A percentile compares a stretch with the other conserved stretches of the same genome.
Conservation (phyloP, 129 eudicot species). For the Solidago caesia region DNA sequence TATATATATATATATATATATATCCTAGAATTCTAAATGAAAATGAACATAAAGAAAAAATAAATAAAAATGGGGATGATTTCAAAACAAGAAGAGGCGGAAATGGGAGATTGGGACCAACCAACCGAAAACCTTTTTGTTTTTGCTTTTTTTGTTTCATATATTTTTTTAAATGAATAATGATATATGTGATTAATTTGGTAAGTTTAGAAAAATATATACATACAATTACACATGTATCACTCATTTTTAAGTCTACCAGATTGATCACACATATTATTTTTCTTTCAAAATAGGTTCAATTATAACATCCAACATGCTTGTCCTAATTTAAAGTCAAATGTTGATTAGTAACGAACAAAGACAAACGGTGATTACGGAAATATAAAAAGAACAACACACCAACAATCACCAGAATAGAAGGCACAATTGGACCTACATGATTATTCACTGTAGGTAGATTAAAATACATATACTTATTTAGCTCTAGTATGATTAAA, state of each 20-base stretch:
- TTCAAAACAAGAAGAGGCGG: conserved; percentile 15
- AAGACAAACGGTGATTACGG: conserved; percentile 26
- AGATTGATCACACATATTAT: too few species aligned
- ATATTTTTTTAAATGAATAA: too few species aligned
- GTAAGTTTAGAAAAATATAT: too few species aligned
- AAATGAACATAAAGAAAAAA: neutral
- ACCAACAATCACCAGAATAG: neutral
- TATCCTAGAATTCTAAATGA: too few species aligned
- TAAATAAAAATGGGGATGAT: neutral
- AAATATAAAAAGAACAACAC: neutral
- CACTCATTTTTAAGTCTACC: too few species aligned
- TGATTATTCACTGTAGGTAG: neutral
- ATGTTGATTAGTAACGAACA: neutral
- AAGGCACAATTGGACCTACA: conserved; percentile 9
- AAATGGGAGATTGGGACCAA: conserved; percentile 19
- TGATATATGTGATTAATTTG: too few species aligned
- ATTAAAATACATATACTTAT: neutral
- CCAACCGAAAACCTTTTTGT: conserved; percentile 26
- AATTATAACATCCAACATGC: conserved; percentile 33
- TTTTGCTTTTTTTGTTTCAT: conserved; percentile 16
- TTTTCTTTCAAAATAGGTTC: neutral
- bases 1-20: too few species aligned
- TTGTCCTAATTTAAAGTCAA: conserved; percentile 4
- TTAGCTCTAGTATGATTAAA: too few species aligned
- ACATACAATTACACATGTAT: too few species aligned